These are phyloP conservation scores for Planoprotostelium fungivorum DNA, from an alignment of 78 protist genomes.

Conservation along the genomic window DNA sequence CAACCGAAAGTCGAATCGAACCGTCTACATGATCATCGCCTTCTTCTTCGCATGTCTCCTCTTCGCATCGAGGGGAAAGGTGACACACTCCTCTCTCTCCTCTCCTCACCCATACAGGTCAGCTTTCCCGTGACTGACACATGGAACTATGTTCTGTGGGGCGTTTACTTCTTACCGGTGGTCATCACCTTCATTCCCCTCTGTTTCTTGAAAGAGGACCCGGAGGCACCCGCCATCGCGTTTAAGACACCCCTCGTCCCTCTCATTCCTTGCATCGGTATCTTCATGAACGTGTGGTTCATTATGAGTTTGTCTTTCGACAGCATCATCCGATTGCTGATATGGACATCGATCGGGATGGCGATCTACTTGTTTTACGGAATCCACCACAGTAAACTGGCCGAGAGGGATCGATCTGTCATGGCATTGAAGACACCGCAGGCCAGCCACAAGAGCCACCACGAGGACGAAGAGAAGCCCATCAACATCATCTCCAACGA, in stretches of 20 bases:
- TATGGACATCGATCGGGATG: conserved; percentile 52
- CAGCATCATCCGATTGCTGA: conserved; percentile 17
- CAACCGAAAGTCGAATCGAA: neutral
- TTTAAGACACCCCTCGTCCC: conserved; percentile 27
- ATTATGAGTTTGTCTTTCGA: conserved; percentile 36
- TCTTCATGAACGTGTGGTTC: conserved; percentile 38
- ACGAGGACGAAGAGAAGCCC: too few relatives aligned
- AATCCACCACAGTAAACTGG: conserved; percentile 50
- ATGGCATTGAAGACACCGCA: too few relatives aligned
- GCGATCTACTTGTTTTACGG: conserved; percentile 46
- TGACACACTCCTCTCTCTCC: neutral
- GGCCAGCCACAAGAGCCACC: too few relatives aligned
- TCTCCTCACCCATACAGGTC: neutral
- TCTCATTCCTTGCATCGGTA: conserved; percentile 46
- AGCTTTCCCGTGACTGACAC: neutral
- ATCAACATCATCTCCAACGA: too few relatives aligned
- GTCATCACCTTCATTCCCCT: neutral
- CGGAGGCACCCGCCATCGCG: neutral
- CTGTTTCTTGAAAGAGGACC: neutral
- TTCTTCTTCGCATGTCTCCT: neutral
- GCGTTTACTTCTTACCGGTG: neutral
- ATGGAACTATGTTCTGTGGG: neutral
- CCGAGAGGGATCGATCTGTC: conserved; percentile 1
- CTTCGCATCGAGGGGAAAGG: neutral
- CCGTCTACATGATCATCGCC: neutral